Evolutionary conservation across 139 green algal species (phyloP).

Genomic region (Ulvella scutata): DNA sequence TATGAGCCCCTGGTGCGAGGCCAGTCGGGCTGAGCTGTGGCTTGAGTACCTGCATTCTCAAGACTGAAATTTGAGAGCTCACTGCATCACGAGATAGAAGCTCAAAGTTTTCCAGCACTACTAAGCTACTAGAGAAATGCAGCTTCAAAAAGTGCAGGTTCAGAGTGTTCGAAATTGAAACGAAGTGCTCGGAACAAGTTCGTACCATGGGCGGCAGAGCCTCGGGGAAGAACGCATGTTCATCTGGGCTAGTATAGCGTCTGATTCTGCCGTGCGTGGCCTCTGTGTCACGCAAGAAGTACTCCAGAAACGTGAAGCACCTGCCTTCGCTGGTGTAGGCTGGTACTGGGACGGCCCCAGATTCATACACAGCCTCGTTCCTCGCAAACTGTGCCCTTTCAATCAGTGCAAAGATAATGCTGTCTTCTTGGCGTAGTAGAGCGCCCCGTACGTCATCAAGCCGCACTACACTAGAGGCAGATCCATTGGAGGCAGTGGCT

Average conservation of each 20-base stretch:
- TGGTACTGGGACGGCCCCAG: constrained; percentile 51
- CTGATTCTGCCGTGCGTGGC: constrained; percentile 75
- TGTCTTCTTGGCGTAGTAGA: constrained; percentile 90
- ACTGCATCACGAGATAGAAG: not conserved
- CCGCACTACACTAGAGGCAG: no score
- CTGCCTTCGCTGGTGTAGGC: constrained; percentile 27
- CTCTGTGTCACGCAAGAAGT: constrained; percentile 81
- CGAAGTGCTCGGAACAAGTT: no score
- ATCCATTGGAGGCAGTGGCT: no score
- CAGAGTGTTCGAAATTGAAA: no score
- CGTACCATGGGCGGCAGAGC: constrained; percentile 27
- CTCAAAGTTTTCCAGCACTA: no score
- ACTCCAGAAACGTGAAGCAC: constrained; percentile 79
- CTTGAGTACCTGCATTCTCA: constrained; percentile 41
- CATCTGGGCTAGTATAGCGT: constrained; percentile 84
- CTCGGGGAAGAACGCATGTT: constrained; percentile 88
- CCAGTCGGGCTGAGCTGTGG: constrained; percentile 48
- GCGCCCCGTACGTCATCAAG: not conserved
- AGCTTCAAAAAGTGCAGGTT: not conserved
- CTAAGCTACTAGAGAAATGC: not conserved
- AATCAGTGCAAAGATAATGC: constrained; percentile 96
- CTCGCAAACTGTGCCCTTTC: constrained; percentile 79
- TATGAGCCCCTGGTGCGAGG: constrained; percentile 34
- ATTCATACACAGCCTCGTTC: constrained; percentile 70
- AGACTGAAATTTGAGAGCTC: no score